Conservation (phyloP, 2,329 filamentous ascomycete genomes). For the Chlorencoelia australis region DNA sequence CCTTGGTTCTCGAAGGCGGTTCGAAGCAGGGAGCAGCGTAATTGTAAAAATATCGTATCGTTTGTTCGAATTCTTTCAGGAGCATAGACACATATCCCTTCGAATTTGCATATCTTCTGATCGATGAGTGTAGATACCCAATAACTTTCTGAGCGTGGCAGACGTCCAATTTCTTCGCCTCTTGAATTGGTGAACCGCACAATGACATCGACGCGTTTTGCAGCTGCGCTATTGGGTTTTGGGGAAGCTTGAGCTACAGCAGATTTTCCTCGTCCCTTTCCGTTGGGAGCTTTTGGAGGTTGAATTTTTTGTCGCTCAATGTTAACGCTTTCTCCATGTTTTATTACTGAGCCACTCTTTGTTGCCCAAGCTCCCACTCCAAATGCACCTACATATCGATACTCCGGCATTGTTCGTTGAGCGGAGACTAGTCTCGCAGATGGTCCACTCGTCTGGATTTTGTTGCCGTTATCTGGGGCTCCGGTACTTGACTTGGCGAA, state of each 20-base stretch:
- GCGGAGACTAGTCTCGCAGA: constrained; percentile 26
- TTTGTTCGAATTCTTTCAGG: constrained; percentile 79
- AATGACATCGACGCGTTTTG: constrained; percentile 68
- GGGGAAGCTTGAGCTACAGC: constrained; percentile 14
- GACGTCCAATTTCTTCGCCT: constrained; percentile 74
- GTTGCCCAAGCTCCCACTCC: constrained; percentile 90
- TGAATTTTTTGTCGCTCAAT: constrained; percentile 81
- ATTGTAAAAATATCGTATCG: constrained; percentile 86
- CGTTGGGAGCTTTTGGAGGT: constrained; percentile 37
- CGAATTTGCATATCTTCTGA: constrained; percentile 78
- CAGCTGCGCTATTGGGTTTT: constrained; percentile 33
- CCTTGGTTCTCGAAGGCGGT: constrained; percentile 60
- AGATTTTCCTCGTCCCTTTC: constrained; percentile 35
- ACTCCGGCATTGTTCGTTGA: constrained; percentile 36
- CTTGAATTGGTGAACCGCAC: constrained; percentile 77
- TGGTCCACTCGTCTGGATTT: background rate
- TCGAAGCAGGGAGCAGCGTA: constrained; percentile 66
- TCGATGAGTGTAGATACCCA: constrained; percentile 93
- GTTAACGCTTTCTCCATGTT: constrained; percentile 70
- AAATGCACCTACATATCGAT: constrained; percentile 81
- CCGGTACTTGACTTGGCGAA: constrained; percentile 16
- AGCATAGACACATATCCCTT: constrained; percentile 80
- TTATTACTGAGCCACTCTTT: constrained; percentile 64
- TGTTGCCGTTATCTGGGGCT: constrained; percentile 2
- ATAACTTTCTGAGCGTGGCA: constrained; percentile 76